phyloP scores from a whole-genome alignment of 2,329 filamentous ascomycete genomes.

The Penicillium corylophilum region DNA sequence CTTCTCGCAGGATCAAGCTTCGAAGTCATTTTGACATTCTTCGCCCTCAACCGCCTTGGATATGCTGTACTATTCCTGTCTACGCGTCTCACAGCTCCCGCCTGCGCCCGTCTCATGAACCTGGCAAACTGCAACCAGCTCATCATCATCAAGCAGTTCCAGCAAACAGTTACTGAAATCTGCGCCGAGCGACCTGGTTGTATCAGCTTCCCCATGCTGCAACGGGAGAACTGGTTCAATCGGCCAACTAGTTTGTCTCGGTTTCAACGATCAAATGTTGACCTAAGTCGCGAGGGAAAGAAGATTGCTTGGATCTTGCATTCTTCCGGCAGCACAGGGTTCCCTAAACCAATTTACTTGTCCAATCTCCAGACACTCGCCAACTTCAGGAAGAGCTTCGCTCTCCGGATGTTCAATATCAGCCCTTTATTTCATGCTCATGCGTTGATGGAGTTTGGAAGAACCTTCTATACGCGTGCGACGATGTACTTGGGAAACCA shows the following conservation, averaged over 20 bases:
- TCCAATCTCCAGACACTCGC: slow-evolving; percentile 52
- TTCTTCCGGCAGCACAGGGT: slow-evolving; percentile 57
- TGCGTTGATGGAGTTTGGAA: slow-evolving; percentile 55
- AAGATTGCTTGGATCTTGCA: slow-evolving; percentile 48
- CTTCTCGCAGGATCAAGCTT: slow-evolving; percentile 56
- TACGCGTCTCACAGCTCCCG: slow-evolving; percentile 52
- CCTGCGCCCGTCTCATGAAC: slow-evolving; percentile 48
- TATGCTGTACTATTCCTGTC: slow-evolving; percentile 57
- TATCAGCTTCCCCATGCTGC: slow-evolving; percentile 22
- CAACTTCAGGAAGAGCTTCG: slow-evolving; percentile 48
- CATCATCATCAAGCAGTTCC: slow-evolving; percentile 21
- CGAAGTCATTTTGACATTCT: slow-evolving; percentile 55
- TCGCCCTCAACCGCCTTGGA: slow-evolving; percentile 57
- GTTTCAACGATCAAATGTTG: slow-evolving; percentile 16
- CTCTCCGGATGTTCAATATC: slow-evolving; percentile 52
- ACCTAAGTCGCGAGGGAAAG: slow-evolving; percentile 25
- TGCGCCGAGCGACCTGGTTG: slow-evolving; percentile 14
- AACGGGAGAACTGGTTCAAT: slow-evolving; percentile 24
- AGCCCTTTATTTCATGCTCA: slow-evolving; percentile 61
- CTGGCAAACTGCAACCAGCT: slow-evolving; percentile 40
- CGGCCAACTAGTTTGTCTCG: slow-evolving; percentile 5
- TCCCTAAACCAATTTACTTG: slow-evolving; percentile 63
- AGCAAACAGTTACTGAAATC: slow-evolving; percentile 18
- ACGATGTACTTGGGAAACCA: slow-evolving; percentile 56
- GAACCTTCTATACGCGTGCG: slow-evolving; percentile 53